Evolutionary conservation across 202 grass and related monocot species (phyloP).

Genomic region (Alloteropsis angusta): DNA sequence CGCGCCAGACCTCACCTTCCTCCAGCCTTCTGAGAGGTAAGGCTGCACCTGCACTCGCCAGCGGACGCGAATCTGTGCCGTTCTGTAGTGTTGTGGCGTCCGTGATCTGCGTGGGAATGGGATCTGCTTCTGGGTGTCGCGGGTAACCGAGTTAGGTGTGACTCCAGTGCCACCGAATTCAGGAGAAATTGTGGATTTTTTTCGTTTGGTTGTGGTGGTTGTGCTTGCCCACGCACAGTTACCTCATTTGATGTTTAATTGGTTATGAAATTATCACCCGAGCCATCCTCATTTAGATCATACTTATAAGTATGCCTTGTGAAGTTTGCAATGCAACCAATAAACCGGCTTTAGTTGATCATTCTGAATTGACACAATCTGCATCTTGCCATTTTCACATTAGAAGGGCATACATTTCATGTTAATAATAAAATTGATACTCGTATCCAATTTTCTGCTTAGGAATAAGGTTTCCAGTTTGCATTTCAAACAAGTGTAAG

Average conservation of each 20-base stretch:
- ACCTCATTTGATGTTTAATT: neutral
- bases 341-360: neutral
- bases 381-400: constrained; percentile 2
- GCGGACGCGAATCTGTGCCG: neutral
- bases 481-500: neutral
- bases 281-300: neutral
- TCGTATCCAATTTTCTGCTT: neutral
- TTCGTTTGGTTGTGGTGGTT: neutral
- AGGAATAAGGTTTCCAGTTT: neutral
- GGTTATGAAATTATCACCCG: neutral
- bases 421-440: neutral
- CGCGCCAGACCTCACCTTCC: constrained; percentile 83
- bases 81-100: neutral
- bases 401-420: neutral
- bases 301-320: neutral
- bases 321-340: neutral
- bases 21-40: constrained; percentile 87
- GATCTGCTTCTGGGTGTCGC: constrained; percentile 12
- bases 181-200: neutral
- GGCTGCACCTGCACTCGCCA: neutral
- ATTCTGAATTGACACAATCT: neutral
- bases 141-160: neutral
- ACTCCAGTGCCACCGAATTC: neutral
- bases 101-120: constrained; percentile 8
- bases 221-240: neutral